Percentiles rank a stretch among this genome's conserved stretches.
Evolutionary conservation across 2,329 filamentous ascomycete species (phyloP).

Genomic region (Corniculantispora saksenae): DNA sequence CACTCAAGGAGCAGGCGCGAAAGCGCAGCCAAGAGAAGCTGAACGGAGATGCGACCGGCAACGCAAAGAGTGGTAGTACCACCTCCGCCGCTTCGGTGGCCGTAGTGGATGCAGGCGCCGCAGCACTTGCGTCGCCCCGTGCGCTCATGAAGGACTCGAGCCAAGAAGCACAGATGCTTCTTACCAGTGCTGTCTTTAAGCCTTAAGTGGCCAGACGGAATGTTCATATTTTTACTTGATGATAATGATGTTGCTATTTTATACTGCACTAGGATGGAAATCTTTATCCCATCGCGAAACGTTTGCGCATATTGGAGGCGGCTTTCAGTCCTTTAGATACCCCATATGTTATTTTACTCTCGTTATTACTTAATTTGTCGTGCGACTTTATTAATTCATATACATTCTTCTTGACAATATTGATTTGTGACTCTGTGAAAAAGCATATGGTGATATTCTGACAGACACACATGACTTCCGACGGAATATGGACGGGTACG

Average conservation of each 20-base stretch:
- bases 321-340: slow-evolving; percentile 18
- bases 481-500: background rate
- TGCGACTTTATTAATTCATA: background rate
- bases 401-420: background rate
- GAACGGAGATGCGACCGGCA: slow-evolving; percentile 33
- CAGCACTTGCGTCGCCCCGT: slow-evolving; percentile 1
- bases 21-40: slow-evolving; percentile 55
- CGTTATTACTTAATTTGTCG: background rate
- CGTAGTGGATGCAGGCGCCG: background rate
- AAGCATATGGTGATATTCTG: too few species aligned
- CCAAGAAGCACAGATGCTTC: slow-evolving; percentile 28
- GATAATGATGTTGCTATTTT: slow-evolving; percentile 14
- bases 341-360: slow-evolving; percentile 6
- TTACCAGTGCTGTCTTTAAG: slow-evolving; percentile 54
- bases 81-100: background rate
- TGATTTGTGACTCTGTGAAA: too few species aligned
- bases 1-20: slow-evolving; percentile 44
- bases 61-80: background rate
- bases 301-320: slow-evolving; percentile 1
- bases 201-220: slow-evolving; percentile 31
- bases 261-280: slow-evolving; percentile 17
- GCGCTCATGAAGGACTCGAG: slow-evolving; percentile 5
- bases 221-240: background rate
- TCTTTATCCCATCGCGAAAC: background rate
- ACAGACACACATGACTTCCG: too few species aligned